Conservation (phyloP, 2,329 filamentous ascomycete genomes). For the Colletotrichum noveboracense region DNA sequence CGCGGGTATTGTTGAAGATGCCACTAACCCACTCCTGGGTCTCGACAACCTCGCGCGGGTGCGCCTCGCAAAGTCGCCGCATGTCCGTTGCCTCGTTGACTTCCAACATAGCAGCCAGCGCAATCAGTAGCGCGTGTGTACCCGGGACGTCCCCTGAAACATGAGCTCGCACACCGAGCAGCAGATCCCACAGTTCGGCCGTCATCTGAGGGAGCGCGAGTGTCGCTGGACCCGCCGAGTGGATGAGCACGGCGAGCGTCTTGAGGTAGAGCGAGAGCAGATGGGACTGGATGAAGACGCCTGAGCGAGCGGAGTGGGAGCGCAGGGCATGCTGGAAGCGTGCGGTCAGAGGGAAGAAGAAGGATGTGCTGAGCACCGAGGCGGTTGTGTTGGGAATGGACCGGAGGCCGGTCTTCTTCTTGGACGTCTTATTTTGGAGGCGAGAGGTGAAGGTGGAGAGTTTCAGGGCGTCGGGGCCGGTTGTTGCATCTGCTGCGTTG, state of each 20-base stretch:
- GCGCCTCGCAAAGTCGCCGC: slow-evolving; percentile 73
- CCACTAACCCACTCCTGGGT: slow-evolving; percentile 83
- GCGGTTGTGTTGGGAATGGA: slow-evolving; percentile 80
- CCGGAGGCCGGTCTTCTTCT: slow-evolving; percentile 46
- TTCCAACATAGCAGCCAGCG: slow-evolving; percentile 80
- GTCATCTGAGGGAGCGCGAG: slow-evolving; percentile 81
- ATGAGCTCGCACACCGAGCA: slow-evolving; percentile 70
- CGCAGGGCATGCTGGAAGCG: slow-evolving; percentile 74
- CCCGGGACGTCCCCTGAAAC: slow-evolving; percentile 68
- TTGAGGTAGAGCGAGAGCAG: slow-evolving; percentile 83
- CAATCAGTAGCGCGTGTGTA: slow-evolving; percentile 77
- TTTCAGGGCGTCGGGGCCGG: slow-evolving; percentile 85
- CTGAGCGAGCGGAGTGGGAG: slow-evolving; percentile 41
- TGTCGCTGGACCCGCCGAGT: slow-evolving; percentile 82
- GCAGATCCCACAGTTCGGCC: slow-evolving; percentile 81
- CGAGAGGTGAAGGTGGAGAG: slow-evolving; percentile 86
- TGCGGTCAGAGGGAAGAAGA: slow-evolving; percentile 87
- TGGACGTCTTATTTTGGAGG: slow-evolving; percentile 48
- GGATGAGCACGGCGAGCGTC: slow-evolving; percentile 82
- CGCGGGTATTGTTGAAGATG: slow-evolving; percentile 70
- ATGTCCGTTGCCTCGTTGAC: slow-evolving; percentile 68
- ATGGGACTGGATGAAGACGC: slow-evolving; percentile 74
- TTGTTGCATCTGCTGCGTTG: slow-evolving; percentile 77
- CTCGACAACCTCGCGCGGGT: slow-evolving; percentile 81
- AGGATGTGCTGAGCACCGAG: slow-evolving; percentile 73